Conservation (phyloP, 352 stramenopile species). For the Peronospora destructor region DNA sequence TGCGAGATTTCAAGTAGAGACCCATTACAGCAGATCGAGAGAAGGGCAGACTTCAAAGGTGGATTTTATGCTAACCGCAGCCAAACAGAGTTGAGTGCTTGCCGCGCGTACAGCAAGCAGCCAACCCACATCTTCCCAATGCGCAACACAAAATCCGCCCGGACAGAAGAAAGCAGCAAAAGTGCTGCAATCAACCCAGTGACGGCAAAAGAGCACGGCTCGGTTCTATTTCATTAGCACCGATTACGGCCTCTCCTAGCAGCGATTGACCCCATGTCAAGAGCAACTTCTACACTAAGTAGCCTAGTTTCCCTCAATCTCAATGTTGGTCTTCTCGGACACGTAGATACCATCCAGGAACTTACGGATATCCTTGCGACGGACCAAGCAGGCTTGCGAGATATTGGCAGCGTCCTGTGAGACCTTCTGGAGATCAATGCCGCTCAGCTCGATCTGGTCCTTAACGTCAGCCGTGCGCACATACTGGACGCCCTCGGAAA, state of each 20-base stretch:
- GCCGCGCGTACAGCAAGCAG: slow-evolving; percentile 5
- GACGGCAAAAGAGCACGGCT: slow-evolving; percentile 63
- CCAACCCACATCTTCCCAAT: slow-evolving; percentile 18
- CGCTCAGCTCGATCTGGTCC: slow-evolving; percentile 98
- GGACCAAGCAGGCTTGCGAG: slow-evolving; percentile 77
- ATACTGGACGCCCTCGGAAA: slow-evolving; percentile 93
- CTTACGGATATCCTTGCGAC: slow-evolving; percentile 97
- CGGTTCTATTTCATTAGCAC: slow-evolving; percentile 34
- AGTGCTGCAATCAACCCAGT: slow-evolving; percentile 80
- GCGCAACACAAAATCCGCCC: slow-evolving; percentile 82
- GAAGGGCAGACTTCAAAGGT: slow-evolving; percentile 6
- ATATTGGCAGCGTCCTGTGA: slow-evolving; percentile 88
- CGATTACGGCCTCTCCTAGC: slow-evolving; percentile 32
- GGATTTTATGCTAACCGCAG: slow-evolving; percentile 48
- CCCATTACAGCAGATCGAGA: not conserved
- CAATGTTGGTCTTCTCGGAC: slow-evolving; percentile 91
- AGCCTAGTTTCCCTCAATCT: slow-evolving; percentile 56
- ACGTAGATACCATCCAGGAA: slow-evolving; percentile 99
- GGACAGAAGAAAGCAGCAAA: slow-evolving; percentile 85
- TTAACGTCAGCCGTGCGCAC: slow-evolving; percentile 95
- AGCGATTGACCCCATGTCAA: slow-evolving; percentile 19
- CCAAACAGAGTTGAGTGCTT: slow-evolving; percentile 12
- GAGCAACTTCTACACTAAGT: slow-evolving; percentile 1
- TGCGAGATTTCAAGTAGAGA: no score
- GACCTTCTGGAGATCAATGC: slow-evolving; percentile 97